Evolutionary conservation across 345 rosid species (phyloP).

Genomic region (Brassica nigra): DNA sequence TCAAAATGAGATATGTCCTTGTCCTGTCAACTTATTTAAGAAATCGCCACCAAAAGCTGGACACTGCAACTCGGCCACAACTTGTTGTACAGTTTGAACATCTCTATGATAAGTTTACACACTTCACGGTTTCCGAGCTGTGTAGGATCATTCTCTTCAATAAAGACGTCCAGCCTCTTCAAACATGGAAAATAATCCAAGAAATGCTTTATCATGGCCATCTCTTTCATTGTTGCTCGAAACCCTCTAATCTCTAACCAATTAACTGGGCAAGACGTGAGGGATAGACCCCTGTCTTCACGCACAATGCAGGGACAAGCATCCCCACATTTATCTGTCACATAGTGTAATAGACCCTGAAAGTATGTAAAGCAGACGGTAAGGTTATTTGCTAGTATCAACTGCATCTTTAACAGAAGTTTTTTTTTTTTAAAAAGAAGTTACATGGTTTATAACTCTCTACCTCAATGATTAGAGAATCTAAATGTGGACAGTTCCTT

Average conservation of each 20-base stretch:
- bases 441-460: too few species aligned
- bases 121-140: not conserved
- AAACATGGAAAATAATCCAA: not conserved
- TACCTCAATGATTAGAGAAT: not conserved
- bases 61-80: not conserved
- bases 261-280: not conserved
- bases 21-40: not conserved
- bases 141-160: not conserved
- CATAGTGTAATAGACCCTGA: not conserved
- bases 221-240: not conserved
- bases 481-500: not conserved
- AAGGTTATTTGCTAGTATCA: too few species aligned
- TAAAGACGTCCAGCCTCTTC: not conserved
- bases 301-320: not conserved
- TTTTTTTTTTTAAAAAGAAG: too few species aligned
- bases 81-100: not conserved
- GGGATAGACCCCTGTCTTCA: not conserved
- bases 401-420: too few species aligned
- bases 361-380: not conserved
- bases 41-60: not conserved
- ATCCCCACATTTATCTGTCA: not conserved
- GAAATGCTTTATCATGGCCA: not conserved
- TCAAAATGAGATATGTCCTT: not conserved
- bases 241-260: not conserved
- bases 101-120: not conserved